Base-by-base conservation (phyloP, 2,329 filamentous ascomycete genomes). In the Colletotrichum neosansevieriae region DNA sequence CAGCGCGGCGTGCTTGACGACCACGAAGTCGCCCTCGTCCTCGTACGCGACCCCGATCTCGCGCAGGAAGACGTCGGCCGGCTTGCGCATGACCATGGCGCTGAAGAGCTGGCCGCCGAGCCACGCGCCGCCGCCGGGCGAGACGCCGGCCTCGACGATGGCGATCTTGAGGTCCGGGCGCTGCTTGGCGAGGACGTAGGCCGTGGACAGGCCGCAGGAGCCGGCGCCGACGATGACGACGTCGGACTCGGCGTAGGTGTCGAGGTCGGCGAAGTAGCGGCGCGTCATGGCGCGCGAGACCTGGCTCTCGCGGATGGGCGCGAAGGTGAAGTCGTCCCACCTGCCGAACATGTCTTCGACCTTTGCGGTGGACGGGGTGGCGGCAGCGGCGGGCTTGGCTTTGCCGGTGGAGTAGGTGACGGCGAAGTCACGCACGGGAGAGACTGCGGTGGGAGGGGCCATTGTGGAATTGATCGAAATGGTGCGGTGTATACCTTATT, bases 71-170 rank as follows among this genome's bases (percentile, higher is more conserved):
- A 87, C 88, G 76, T 97, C 92, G 60, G 94, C 94, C 12, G 94
- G 94, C 85, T 96, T 97, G 75, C 94, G 92, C 91, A 98, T 94
- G 56, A 97, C 88, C 94, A 97, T 97, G 76, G 94, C 94, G 70
- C 90, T 93, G 88, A 98, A 97, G 66, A 97, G 92, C 84, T 97
- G 94, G 17, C 94, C 94, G 66, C 94, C 94, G 51, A 97, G 89
- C 94, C 94, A 97, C 70, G 94, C 94, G 75, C 94, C 94, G 72
- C 94, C 94, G 69, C 93, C 93, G 59, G 94, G 94, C 58, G 93
- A 91, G 51, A 97, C 94, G 54, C 91, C 91, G 47, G 94, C 93
- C 83, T 97, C 94, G 74, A 97, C 87, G 77, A 97, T 92, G 77
- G 94, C 93, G 78, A 97, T 97, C 85, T 94, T 94, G 75, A 97